These are phyloP conservation scores for Sporothrix brasiliensis DNA, from an alignment of 2,329 filamentous ascomycete genomes.

Conservation along the genomic window DNA sequence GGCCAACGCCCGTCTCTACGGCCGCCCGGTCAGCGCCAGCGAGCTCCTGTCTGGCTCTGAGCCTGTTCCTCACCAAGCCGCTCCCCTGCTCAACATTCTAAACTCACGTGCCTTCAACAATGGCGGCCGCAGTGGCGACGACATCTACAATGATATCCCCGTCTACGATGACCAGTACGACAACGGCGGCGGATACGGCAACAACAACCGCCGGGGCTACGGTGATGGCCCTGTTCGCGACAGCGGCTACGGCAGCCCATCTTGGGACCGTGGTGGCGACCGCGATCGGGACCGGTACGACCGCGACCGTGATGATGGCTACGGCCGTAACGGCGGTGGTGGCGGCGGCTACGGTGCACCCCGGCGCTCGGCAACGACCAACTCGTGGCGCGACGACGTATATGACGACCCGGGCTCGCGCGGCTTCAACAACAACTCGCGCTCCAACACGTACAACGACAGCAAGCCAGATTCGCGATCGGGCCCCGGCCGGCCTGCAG, in stretches of 20 bases:
- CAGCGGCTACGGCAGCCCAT: conserved; percentile 40
- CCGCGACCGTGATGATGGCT: conserved; percentile 55
- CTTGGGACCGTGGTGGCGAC: background rate
- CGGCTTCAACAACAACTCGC: conserved; percentile 46
- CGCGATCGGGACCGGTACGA: conserved; percentile 55
- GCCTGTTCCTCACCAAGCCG: conserved; percentile 76
- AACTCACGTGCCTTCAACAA: conserved; percentile 85
- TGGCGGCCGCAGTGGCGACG: conserved; percentile 53
- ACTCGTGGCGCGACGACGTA: conserved; percentile 69
- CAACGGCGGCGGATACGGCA: conserved; percentile 65
- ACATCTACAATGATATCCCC: conserved; percentile 92
- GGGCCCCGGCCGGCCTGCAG: conserved; percentile 76
- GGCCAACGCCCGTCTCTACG: conserved; percentile 96
- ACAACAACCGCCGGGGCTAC: conserved; percentile 59
- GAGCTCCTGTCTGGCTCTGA: conserved; percentile 81
- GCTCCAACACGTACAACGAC: conserved; percentile 57
- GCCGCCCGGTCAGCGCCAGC: conserved; percentile 74
- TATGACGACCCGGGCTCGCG: conserved; percentile 60
- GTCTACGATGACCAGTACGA: conserved; percentile 84
- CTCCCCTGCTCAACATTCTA: conserved; percentile 80
- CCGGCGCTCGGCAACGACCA: conserved; percentile 59
- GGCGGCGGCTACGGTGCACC: conserved; percentile 57
- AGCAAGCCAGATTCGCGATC: conserved; percentile 46
- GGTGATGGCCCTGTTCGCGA: conserved; percentile 12
- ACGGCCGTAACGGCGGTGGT: conserved; percentile 44